phyloP scores from a whole-genome alignment of 2,329 filamentous ascomycete genomes.

The Beauveria sp. region DNA sequence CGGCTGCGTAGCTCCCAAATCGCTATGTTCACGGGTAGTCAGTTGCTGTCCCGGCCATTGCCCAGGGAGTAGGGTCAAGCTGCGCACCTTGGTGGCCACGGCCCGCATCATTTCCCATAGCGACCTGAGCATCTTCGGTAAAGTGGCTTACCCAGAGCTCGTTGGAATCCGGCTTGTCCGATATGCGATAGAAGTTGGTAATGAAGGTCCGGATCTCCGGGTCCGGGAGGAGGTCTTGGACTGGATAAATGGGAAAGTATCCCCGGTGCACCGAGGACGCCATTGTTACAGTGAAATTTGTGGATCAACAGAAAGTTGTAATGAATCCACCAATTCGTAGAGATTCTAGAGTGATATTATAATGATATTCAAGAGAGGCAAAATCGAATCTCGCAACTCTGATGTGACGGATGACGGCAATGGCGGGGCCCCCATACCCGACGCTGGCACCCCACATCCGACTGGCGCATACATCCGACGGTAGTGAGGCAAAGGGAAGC shows the following conservation, averaged over 20 bases:
- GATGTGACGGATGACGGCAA: background rate
- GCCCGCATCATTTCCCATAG: constrained; percentile 33
- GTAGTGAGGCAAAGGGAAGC: background rate
- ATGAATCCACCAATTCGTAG: background rate
- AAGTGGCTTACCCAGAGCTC: constrained; percentile 38
- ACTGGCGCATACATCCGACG: background rate
- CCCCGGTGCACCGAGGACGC: constrained; percentile 14
- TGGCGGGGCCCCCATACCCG: constrained; percentile 4
- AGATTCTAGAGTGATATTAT: background rate
- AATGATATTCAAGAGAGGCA: background rate
- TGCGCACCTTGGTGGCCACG: constrained; percentile 27
- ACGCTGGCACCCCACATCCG: constrained; percentile 4
- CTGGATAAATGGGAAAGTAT: constrained; percentile 26
- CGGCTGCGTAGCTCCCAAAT: constrained; percentile 31
- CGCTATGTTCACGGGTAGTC: constrained; percentile 21
- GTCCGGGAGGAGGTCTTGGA: constrained; percentile 22
- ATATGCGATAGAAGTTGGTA: constrained; percentile 35
- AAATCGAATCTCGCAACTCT: background rate
- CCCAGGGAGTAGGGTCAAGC: background rate
- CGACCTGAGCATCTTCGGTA: constrained; percentile 31
- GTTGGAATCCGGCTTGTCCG: constrained; percentile 33
- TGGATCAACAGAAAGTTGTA: background rate
- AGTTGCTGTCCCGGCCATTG: background rate
- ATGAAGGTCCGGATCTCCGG: constrained; percentile 30
- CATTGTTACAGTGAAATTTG: background rate